Conservation (phyloP, 305 asterid genomes). For the Fraxinus baroniana region DNA sequence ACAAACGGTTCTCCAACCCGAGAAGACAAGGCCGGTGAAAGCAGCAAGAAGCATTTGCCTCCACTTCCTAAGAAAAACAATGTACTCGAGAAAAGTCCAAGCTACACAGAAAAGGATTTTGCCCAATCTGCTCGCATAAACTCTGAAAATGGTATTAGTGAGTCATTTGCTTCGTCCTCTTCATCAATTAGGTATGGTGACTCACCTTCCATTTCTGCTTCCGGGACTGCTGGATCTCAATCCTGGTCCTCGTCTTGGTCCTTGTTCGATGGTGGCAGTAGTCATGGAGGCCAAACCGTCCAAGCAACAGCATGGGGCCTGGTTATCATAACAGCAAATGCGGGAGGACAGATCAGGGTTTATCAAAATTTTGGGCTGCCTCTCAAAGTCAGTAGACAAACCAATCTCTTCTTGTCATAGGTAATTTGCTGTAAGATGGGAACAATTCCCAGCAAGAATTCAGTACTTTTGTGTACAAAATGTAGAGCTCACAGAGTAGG, state of each 20-base stretch:
- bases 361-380: constrained; percentile 93
- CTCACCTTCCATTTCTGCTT: constrained; percentile 55
- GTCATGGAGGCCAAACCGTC: constrained; percentile 46
- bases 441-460: neutral
- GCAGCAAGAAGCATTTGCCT: constrained; percentile 53
- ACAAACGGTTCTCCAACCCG: constrained; percentile 35
- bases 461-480: neutral
- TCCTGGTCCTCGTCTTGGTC: constrained; percentile 50
- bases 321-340: constrained; percentile 77
- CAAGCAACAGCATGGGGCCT: constrained; percentile 95
- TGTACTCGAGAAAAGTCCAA: constrained; percentile 24
- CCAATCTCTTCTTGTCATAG: constrained; percentile 45
- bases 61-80: constrained; percentile 63
- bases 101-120: constrained; percentile 48
- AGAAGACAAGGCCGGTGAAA: constrained; percentile 33
- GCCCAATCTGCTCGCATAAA: constrained; percentile 44
- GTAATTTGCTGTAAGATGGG: constrained; percentile 23
- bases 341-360: constrained; percentile 79
- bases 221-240: constrained; percentile 41
- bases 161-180: constrained; percentile 45
- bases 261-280: constrained; percentile 30
- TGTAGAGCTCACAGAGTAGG: neutral
- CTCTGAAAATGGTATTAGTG: constrained; percentile 57
- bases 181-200: constrained; percentile 36
- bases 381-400: constrained; percentile 55